Evolutionary conservation across 192 early-diverging fungal genomes (phyloP).

Genomic region (Coemansia sp.): DNA sequence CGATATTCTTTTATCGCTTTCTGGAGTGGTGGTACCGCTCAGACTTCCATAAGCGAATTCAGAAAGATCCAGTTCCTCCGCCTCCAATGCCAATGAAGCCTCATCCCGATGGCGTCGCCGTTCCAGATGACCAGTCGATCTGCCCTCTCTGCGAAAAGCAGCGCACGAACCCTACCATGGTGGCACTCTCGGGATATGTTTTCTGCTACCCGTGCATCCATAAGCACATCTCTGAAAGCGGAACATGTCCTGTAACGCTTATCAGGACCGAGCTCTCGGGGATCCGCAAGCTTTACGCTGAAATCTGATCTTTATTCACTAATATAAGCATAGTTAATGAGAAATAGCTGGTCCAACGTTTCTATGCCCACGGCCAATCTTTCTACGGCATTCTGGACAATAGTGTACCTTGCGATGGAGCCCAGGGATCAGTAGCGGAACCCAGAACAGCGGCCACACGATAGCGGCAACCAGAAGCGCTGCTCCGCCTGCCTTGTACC

Average conservation of each 20-base stretch:
- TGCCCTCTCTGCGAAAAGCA: constrained; percentile 77
- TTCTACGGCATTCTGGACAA: constrained; percentile 47
- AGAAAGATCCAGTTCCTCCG: constrained; percentile 60
- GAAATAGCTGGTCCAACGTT: not conserved
- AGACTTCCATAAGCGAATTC: constrained; percentile 66
- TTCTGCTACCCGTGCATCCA: constrained; percentile 92
- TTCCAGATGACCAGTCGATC: constrained; percentile 70
- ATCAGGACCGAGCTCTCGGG: constrained; percentile 19
- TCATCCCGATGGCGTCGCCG: constrained; percentile 67
- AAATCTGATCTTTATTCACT: constrained; percentile 6
- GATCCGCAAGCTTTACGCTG: constrained; percentile 54
- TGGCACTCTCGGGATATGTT: constrained; percentile 85
- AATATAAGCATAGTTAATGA: not conserved
- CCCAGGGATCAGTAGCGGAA: constrained; percentile 39
- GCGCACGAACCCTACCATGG: constrained; percentile 84
- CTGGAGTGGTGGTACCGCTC: constrained; percentile 96
- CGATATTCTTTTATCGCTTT: constrained; percentile 92
- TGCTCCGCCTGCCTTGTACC: constrained; percentile 41
- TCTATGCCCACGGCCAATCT: constrained; percentile 46
- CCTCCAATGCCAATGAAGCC: constrained; percentile 76
- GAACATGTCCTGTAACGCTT: constrained; percentile 79
- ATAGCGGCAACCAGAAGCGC: constrained; percentile 35
- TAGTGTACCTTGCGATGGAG: constrained; percentile 52
- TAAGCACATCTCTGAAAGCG: constrained; percentile 68
- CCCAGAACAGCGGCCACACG: constrained; percentile 55